Evolutionary conservation across 441 rosid species (phyloP).

Genomic region (Erodium moschatum): DNA sequence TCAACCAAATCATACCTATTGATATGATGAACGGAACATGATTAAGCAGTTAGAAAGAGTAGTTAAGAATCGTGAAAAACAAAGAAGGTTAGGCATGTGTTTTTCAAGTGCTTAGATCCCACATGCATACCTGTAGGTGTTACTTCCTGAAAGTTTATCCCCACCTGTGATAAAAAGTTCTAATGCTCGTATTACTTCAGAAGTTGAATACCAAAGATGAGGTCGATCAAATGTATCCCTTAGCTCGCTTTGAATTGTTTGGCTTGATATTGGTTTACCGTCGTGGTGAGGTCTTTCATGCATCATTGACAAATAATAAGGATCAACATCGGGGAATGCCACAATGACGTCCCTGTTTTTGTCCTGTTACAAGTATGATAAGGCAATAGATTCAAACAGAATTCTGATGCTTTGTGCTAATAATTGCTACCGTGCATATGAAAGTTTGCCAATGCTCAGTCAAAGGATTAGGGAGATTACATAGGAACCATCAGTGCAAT

Average conservation of each 20-base stretch:
- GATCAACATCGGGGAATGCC: slow-evolving; percentile 69
- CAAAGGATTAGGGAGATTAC: slow-evolving; percentile 36
- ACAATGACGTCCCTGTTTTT: slow-evolving; percentile 73
- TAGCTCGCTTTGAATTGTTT: slow-evolving; percentile 50
- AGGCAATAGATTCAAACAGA: not conserved
- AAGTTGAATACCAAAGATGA: slow-evolving; percentile 79
- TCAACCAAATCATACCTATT: slow-evolving; percentile 92
- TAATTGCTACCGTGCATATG: not conserved
- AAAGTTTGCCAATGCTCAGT: not conserved
- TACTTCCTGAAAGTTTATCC: slow-evolving; percentile 48
- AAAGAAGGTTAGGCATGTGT: not conserved
- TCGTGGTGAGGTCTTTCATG: slow-evolving; percentile 22
- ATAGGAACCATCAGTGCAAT: slow-evolving; percentile 69
- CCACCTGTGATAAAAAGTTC: slow-evolving; percentile 61
- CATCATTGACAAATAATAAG: slow-evolving; percentile 20
- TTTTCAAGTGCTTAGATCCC: slow-evolving; percentile 5
- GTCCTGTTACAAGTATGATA: slow-evolving; percentile 37
- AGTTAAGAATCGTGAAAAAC: not conserved
- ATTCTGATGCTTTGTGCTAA: not conserved
- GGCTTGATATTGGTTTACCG: slow-evolving; percentile 25
- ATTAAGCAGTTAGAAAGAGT: too few relatives aligned
- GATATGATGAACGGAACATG: slow-evolving; percentile 9
- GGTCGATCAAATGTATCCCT: slow-evolving; percentile 49
- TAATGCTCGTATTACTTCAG: slow-evolving; percentile 52
- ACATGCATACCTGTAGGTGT: slow-evolving; percentile 57